Percentiles rank a stretch among this genome's conserved stretches.
These are phyloP conservation scores for Vigna unguiculata DNA, from an alignment of 306 rosid species.

Conservation along the genomic window DNA sequence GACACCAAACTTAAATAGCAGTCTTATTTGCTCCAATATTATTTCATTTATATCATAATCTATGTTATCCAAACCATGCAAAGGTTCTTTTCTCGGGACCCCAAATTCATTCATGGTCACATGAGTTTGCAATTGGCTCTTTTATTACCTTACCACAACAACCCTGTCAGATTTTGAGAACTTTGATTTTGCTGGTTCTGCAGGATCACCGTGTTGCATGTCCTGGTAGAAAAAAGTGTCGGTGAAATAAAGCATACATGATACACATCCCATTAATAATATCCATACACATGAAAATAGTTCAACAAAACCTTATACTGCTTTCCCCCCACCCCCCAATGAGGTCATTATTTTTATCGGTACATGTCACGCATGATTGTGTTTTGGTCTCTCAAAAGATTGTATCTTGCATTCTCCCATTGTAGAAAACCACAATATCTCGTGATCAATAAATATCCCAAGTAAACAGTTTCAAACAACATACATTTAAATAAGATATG, in stretches of 20 bases:
- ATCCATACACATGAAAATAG: constrained; percentile 1
- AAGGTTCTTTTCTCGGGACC: constrained; percentile 5
- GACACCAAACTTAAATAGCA: constrained; percentile 9
- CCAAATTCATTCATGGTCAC: constrained; percentile 20
- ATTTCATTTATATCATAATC: background rate
- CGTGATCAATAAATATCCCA: background rate
- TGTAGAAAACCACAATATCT: background rate
- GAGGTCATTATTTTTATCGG: background rate
- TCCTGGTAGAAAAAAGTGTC: constrained; percentile 28
- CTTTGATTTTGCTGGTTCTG: background rate
- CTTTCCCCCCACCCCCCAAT: background rate
- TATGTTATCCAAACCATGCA: background rate
- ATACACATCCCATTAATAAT: constrained; percentile 10
- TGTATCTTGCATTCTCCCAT: background rate
- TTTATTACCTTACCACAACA: constrained; percentile 31
- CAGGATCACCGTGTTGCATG: constrained; percentile 29
- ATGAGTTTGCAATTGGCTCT: constrained; percentile 34
- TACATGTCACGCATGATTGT: background rate
- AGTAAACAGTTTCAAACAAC: background rate
- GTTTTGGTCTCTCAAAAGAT: background rate
- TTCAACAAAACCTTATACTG: background rate
- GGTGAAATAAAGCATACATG: constrained; percentile 36
- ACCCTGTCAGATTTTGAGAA: background rate
- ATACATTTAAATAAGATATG: constrained; percentile 11
- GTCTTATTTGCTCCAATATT: background rate